A percentile compares a stretch with the other conserved stretches of the same genome.
Conservation (phyloP, 805 yeast species). For the Naumovozyma dairenensis region DNA sequence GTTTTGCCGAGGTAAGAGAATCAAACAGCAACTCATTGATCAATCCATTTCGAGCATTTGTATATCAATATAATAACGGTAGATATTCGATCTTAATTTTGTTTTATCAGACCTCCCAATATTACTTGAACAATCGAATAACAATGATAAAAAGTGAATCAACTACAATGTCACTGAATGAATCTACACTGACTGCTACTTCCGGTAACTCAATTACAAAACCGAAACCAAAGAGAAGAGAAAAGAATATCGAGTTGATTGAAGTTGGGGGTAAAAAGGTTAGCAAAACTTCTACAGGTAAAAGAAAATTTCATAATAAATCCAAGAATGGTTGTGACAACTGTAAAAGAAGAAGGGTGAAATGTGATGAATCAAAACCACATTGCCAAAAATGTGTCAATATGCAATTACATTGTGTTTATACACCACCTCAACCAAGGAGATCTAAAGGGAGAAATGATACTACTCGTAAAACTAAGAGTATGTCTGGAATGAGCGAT, state of each 20-base stretch:
- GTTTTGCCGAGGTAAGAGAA: too few species aligned
- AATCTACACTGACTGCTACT: too few species aligned
- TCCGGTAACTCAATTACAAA: too few species aligned
- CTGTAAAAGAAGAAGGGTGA: constrained; percentile 81
- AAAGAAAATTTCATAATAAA: constrained; percentile 82
- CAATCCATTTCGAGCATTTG: too few species aligned
- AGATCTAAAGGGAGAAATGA: constrained; percentile 2
- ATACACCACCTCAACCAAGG: constrained; percentile 28
- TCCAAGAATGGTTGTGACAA: constrained; percentile 83
- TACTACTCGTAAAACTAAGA: not conserved
- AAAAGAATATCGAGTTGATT: constrained; percentile 22
- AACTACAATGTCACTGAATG: too few species aligned
- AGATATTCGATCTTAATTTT: too few species aligned
- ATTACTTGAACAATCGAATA: too few species aligned
- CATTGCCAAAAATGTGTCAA: constrained; percentile 68
- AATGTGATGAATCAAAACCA: constrained; percentile 85
- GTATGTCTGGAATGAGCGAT: not conserved
- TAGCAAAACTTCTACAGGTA: constrained; percentile 44
- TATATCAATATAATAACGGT: too few species aligned
- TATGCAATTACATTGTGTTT: constrained; percentile 71
- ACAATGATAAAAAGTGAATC: too few species aligned
- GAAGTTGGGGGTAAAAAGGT: constrained; percentile 32
- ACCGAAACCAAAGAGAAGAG: constrained; percentile 4
- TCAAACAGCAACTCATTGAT: too few species aligned
- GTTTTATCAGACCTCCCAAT: too few species aligned